Conservation (phyloP, 2,329 filamentous ascomycete species). For the Uncinocarpus reesii region DNA sequence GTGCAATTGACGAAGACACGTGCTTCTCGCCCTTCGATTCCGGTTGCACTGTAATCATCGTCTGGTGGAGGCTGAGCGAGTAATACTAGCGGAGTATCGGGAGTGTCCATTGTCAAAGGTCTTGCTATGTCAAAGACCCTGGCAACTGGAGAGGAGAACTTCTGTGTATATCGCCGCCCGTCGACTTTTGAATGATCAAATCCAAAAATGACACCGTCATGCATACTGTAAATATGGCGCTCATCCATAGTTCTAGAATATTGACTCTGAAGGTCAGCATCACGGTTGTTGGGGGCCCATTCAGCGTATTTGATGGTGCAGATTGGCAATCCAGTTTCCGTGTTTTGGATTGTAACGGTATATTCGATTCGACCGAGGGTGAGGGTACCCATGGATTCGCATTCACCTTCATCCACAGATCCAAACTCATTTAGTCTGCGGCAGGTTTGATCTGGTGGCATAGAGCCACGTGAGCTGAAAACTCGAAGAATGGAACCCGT, state of each 20-base stretch:
- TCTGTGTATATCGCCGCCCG: conserved; percentile 54
- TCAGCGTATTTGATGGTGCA: conserved; percentile 89
- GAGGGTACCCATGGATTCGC: conserved; percentile 67
- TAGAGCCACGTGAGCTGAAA: conserved; percentile 65
- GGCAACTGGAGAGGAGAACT: conserved; percentile 66
- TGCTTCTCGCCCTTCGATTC: conserved; percentile 45
- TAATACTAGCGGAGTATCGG: conserved; percentile 66
- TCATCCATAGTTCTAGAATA: conserved; percentile 72
- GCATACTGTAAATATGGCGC: conserved; percentile 76
- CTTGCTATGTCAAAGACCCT: conserved; percentile 81
- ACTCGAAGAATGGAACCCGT: conserved; percentile 74
- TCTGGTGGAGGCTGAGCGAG: conserved; percentile 68
- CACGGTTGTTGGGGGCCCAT: conserved; percentile 86
- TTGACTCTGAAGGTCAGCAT: conserved; percentile 75
- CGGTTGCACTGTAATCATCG: conserved; percentile 29
- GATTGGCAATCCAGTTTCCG: conserved; percentile 60
- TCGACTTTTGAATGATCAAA: conserved; percentile 56
- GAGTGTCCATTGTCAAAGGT: conserved; percentile 54
- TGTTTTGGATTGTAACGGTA: conserved; percentile 71
- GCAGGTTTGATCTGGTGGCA: conserved; percentile 65
- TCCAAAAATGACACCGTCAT: conserved; percentile 74
- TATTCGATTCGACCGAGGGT: conserved; percentile 83
- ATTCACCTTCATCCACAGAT: conserved; percentile 56
- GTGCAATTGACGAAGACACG: conserved; percentile 82
- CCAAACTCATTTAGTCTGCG: conserved; percentile 54